Evolutionary conservation across 768 basidiomycete species (phyloP), one percentile per base, ranked within the genome.

Genomic region (Hygrophorus pudorinus): DNA sequence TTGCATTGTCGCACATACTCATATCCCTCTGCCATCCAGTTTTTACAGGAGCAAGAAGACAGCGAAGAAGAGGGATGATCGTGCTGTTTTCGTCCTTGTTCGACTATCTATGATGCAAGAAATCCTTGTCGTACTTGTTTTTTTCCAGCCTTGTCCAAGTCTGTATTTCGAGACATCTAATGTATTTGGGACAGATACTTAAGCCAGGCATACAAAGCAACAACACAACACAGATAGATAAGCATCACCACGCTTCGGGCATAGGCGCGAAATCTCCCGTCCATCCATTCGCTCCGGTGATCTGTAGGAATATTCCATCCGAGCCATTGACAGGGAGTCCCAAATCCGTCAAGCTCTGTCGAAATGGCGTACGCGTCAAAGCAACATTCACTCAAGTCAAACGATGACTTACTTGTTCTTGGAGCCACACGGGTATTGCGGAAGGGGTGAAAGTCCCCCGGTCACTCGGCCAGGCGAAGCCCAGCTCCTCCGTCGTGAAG

Each of bases 291-390:
- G 73, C 58, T 41, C 76, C 78, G 35, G 71, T 71, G 65, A 85
- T 73, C 52, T 83, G 79, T 50, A 93, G 61, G 65, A 97, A 93
- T 42, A 94, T 83, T 10, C 84, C 87, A 53, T 97, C 92, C 3
- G 83, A 85, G 35, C 92, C 92, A 53, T 92, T 92, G 30, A 79
- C 70, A n/a, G 92, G 92, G 42, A 96, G 66, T 12, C 92, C 89
- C 11, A 97, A 78, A 60, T 97, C 92, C 12, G 81, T 79, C 51
- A 93, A 65, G 57, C 79, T 91, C 87, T 94, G 63, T 46, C 38
- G 14, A 29, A 45, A 3, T 32, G 11, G 7, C 31, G 41, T 41
- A 41, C 13, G 13, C 20, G 9, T 24, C 29, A 27, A 30, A n/a
- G n/a, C 46, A 39, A 20, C 13, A 36, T 11, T 9, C 20, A 10